Evolutionary conservation across 192 early-diverging fungal genomes (phyloP).

Genomic region (Pilaira anomala): DNA sequence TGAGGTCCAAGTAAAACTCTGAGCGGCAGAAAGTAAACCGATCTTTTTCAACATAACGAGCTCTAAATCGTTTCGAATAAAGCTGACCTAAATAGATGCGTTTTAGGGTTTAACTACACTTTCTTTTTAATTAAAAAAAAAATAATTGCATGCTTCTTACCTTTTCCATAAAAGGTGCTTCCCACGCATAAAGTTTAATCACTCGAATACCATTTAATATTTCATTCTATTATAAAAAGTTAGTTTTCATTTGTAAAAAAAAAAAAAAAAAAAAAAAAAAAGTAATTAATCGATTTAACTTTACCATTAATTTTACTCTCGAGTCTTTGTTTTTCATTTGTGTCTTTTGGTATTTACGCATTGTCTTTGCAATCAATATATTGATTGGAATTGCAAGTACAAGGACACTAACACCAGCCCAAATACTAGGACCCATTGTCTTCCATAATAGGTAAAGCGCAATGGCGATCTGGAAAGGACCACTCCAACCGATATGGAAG

Average conservation of each 20-base stretch:
- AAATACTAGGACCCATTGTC: conserved; percentile 76
- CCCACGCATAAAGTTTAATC: conserved; percentile 97
- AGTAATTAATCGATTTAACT: too few species aligned
- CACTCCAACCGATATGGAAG: conserved; percentile 56
- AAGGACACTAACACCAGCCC: conserved; percentile 85
- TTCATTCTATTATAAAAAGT: conserved; percentile 55
- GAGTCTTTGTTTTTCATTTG: conserved; percentile 88
- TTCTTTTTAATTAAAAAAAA: not conserved
- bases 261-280: too few species aligned
- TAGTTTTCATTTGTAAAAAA: too few species aligned
- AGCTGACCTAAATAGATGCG: conserved; percentile 30
- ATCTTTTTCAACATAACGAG: conserved; percentile 72
- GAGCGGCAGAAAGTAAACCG: conserved; percentile 62
- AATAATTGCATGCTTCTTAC: conserved; percentile 45
- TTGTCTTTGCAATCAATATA: conserved; percentile 56
- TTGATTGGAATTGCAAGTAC: conserved; percentile 80
- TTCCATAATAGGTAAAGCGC: conserved; percentile 17
- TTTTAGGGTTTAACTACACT: conserved; percentile 6
- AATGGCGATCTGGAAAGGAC: conserved; percentile 21
- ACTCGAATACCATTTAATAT: conserved; percentile 87
- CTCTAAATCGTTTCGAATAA: conserved; percentile 73
- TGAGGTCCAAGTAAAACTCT: conserved; percentile 74
- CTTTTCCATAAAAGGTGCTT: conserved; percentile 71
- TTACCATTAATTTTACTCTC: conserved; percentile 51
- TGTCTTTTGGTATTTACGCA: conserved; percentile 65